Percentiles rank a stretch among this genome's conserved stretches.
phyloP scores from a whole-genome alignment of 345 rosid species.

The Physaria fendleri region DNA sequence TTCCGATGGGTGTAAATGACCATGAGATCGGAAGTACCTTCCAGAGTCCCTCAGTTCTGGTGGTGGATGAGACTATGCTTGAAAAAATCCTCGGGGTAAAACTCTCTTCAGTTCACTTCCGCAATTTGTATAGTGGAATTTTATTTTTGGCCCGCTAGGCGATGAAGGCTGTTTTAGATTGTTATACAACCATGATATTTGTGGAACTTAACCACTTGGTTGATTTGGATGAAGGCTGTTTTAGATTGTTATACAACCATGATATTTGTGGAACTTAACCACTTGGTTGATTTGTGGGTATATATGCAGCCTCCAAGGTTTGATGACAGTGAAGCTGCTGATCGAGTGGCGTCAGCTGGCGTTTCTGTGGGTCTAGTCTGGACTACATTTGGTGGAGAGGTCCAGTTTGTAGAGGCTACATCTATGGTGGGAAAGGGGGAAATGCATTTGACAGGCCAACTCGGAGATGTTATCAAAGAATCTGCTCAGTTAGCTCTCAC shows the following conservation, averaged over 20 bases:
- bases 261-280: neutral
- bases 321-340: constrained; percentile 92
- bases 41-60: constrained; percentile 59
- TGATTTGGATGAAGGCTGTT: no score
- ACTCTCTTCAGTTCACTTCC: neutral
- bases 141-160: neutral
- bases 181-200: neutral
- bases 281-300: constrained; percentile 5
- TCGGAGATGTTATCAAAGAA: constrained; percentile 98
- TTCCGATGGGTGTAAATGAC: constrained; percentile 76
- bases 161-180: constrained; percentile 3
- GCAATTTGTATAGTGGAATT: neutral
- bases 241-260: neutral
- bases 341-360: constrained; percentile 92
- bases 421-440: constrained; percentile 91
- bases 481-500: constrained; percentile 97
- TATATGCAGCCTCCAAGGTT: constrained; percentile 86
- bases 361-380: constrained; percentile 95
- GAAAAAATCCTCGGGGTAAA: constrained; percentile 94
- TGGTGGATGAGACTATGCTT: constrained; percentile 84
- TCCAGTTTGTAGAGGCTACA: constrained; percentile 93
- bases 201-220: neutral
- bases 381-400: constrained; percentile 98
- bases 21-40: constrained; percentile 70
- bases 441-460: constrained; percentile 94